Base-by-base conservation (phyloP, 441 rosid genomes). In the Populus tomentosa region DNA sequence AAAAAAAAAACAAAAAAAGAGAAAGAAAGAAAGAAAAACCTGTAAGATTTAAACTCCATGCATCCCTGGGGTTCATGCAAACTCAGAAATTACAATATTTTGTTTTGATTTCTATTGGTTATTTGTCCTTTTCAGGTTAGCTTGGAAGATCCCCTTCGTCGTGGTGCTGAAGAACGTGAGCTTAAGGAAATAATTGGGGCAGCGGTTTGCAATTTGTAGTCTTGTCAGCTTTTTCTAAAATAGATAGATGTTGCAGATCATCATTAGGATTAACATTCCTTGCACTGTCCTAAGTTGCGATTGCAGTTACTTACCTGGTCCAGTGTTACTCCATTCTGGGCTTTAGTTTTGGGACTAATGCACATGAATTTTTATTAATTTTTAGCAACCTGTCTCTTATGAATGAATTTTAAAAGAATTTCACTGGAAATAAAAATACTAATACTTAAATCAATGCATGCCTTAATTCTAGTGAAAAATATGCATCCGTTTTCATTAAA, bases 91-190 rank as follows among this genome's bases (percentile, higher is more conserved):
- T 69, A 21, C 33, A 53, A 2, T 40, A 33, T n/a, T 13, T 5
- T 46, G 14, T 7, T 6, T 8, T 56, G 59, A 46, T 28, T 69
- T 24, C 73, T 71, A 42, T 26, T 42, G 7, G 20, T 33, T 42
- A 21, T 61, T 76, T 50, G 61, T 46, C 82, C 10, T 77, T 82
- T 72, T 67, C 88, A 93, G 98, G 98, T 95, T 79, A 90, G 97
- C 87, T 83, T 95, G 76, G 90, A 98, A 82, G 98, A 93, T 83
- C 97, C 99, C 28, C 90, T 93, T 73, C 94, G 96, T 66, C 71
- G 80, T 26, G 93, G 97, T 78, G 96, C 89, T 72, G 87, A 87
- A 67, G 97, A 92, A 26, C 84, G 86, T 30, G 87, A 82, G 36
- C 91, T 95, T 28, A 87, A 88, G 84, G 91, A 88, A 80, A 93